Base-by-base conservation (phyloP, 2,329 filamentous ascomycete species). In the Hawksworthiomyces lignivorus region DNA sequence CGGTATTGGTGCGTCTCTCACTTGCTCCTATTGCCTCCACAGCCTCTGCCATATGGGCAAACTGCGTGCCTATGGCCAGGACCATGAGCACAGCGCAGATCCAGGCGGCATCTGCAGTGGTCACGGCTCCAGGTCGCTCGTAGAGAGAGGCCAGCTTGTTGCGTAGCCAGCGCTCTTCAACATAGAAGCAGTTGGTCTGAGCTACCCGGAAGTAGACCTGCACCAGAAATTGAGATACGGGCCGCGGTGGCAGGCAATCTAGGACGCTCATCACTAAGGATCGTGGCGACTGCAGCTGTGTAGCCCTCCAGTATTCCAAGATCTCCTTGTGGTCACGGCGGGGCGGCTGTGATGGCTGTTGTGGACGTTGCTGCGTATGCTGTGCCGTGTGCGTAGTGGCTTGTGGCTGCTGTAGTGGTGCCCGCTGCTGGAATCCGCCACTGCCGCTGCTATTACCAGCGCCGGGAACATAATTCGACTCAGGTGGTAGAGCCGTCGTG, bases 31-130 rank as follows among this genome's bases (percentile, higher is more conserved):
- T 26, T 52, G 33, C 47, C 57, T 14, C 50, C 68, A 65, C 14
- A 71, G 58, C 39, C 22, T 22, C 71, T 65, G 69, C 66, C 15
- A 73, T 60, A 39, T 72, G 67, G 3, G 68, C 68, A 45, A 69
- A 73, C 44, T 72, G 70, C 1, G 69, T 71, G 14, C 70, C 69
- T 14, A 72, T 68, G 20, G 69, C 70, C 21, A 73, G 58, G 1
- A 72, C 59, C 22, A 66, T 65, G 38, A 70, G 63, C 10, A 72
- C 57, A 24, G 68, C 64, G 46, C 67, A 65, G 15, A 71, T 53
- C 9, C 60, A 63, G 3, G 62, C 62, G 4, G 68, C 62, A 26
- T 68, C 63, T 5, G 62, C 56, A 11, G 62, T 61, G 8, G 60
- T 61, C 4, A 70, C 49, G 4, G 57, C 47, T 7, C 56, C 54